These are phyloP conservation scores for Marasmius oreades DNA, from an alignment of 1,284 basidiomycete genomes.

Conservation along the genomic window DNA sequence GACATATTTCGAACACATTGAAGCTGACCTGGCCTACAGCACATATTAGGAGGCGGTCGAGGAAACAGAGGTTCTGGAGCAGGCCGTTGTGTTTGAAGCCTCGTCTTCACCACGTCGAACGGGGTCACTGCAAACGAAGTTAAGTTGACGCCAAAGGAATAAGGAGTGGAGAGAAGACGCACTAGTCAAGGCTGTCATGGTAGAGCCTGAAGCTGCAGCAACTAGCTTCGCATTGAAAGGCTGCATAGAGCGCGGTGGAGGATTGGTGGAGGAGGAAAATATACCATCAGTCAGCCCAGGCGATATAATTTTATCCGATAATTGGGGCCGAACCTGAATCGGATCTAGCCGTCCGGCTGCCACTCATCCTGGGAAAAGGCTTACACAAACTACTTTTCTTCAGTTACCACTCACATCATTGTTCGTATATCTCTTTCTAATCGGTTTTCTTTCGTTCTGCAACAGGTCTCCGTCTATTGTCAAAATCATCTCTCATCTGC, in stretches of 20 bases:
- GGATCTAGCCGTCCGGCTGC: background rate
- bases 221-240: constrained; percentile 75
- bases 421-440: too few species aligned
- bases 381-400: background rate
- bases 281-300: background rate
- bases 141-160: background rate
- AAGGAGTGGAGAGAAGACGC: constrained; percentile 24
- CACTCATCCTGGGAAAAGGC: background rate
- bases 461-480: too few species aligned
- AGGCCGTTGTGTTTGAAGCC: constrained; percentile 80
- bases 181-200: constrained; percentile 83
- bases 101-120: constrained; percentile 91
- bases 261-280: background rate
- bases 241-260: constrained; percentile 47
- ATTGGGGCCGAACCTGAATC: background rate
- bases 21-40: constrained; percentile 63
- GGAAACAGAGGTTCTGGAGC: constrained; percentile 42
- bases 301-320: background rate
- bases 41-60: constrained; percentile 47
- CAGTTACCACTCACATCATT: background rate
- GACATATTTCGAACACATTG: constrained; percentile 77
- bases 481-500: background rate
- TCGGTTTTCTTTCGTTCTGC: too few species aligned
- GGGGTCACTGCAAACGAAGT: constrained; percentile 73
- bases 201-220: constrained; percentile 79